These are phyloP conservation scores for Pulveroboletus sp. DNA, from an alignment of 768 basidiomycete genomes.

Conservation along the genomic window DNA sequence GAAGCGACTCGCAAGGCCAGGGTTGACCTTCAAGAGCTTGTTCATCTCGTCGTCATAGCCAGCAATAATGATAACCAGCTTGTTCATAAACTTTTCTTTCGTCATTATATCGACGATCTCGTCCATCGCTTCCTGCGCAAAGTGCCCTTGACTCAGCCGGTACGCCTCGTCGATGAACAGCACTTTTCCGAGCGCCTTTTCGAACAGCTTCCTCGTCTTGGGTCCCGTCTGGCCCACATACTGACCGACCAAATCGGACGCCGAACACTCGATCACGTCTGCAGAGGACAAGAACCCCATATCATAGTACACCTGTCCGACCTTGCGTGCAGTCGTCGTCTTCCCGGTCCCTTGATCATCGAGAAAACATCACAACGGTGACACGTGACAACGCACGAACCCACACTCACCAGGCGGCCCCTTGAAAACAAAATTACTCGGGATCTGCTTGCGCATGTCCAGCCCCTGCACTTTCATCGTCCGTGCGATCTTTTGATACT, in stretches of 20 bases:
- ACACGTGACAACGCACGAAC: too few species aligned
- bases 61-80: conserved; percentile 63
- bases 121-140: conserved; percentile 69
- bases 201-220: conserved; percentile 54
- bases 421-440: conserved; percentile 65
- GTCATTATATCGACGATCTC: conserved; percentile 64
- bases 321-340: conserved; percentile 57
- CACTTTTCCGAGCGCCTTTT: conserved; percentile 62
- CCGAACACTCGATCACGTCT: conserved; percentile 68
- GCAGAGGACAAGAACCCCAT: conserved; percentile 50
- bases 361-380: background rate
- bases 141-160: conserved; percentile 53
- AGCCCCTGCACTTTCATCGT: conserved; percentile 37
- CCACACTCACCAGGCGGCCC: conserved; percentile 56
- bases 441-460: conserved; percentile 49
- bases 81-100: conserved; percentile 49
- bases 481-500: conserved; percentile 48
- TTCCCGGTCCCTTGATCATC: conserved; percentile 51
- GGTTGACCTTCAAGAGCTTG: conserved; percentile 50
- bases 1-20: conserved; percentile 65
- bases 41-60: conserved; percentile 71
- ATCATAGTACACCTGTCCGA: conserved; percentile 59
- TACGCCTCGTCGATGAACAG: conserved; percentile 74
- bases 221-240: conserved; percentile 72
- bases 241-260: conserved; percentile 63